phyloP scores from a whole-genome alignment of 2,329 filamentous ascomycete species.

The Alternaria sp. region DNA sequence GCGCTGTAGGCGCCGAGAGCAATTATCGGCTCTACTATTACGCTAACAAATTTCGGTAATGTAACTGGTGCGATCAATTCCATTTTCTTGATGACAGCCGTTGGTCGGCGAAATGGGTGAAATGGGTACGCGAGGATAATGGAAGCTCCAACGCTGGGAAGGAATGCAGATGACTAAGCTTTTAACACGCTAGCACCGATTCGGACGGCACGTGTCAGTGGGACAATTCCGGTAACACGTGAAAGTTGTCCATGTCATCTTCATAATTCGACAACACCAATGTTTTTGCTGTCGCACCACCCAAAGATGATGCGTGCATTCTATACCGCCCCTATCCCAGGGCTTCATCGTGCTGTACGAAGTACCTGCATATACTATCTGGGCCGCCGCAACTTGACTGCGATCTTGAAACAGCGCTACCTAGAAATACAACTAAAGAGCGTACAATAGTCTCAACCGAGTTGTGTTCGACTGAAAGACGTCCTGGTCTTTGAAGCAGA shows the following conservation, averaged over 20 bases:
- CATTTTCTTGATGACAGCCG: neutral
- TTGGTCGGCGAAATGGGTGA: neutral
- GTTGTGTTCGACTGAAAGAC: accelerated
- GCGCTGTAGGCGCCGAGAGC: neutral
- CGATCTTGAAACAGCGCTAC: neutral
- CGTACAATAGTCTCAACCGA: neutral
- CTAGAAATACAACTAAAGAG: neutral
- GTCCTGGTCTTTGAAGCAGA: accelerated
- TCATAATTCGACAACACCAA: neutral
- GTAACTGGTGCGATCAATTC: neutral
- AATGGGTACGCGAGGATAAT: neutral
- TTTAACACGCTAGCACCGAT: accelerated
- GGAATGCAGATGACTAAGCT: neutral
- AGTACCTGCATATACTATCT: neutral
- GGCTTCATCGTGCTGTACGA: neutral
- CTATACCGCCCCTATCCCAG: accelerated
- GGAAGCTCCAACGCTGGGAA: neutral
- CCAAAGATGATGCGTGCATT: neutral
- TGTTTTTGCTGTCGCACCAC: neutral
- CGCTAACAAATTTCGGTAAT: neutral
- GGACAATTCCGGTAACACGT: neutral
- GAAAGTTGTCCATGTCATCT: neutral
- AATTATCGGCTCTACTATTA: neutral
- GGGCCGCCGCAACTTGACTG: neutral
- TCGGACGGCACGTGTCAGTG: neutral